Conservation (phyloP, 805 yeast species). For the Aciculoconidium aculeatum region DNA sequence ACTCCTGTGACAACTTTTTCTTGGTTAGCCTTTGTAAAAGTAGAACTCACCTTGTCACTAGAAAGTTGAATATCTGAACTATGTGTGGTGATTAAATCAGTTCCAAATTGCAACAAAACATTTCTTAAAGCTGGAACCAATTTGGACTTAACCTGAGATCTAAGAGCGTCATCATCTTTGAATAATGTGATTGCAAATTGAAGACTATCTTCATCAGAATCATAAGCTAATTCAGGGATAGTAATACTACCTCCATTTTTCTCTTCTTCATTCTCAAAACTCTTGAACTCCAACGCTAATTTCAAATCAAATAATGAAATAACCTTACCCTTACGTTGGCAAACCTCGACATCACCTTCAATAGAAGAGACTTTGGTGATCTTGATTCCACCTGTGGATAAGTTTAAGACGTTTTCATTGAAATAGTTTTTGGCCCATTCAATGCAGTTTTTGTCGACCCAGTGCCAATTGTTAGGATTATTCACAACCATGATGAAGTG, state of each 20-base stretch:
- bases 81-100: slow-evolving; percentile 66
- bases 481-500: slow-evolving; percentile 72
- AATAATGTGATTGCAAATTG: slow-evolving; percentile 74
- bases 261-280: slow-evolving; percentile 30
- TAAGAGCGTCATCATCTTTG: slow-evolving; percentile 52
- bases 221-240: slow-evolving; percentile 92
- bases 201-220: slow-evolving; percentile 76
- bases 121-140: slow-evolving; percentile 68
- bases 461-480: slow-evolving; percentile 99
- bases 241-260: slow-evolving; percentile 65
- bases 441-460: slow-evolving; percentile 97
- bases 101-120: slow-evolving; percentile 60
- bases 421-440: slow-evolving; percentile 85
- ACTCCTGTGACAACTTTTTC: slow-evolving; percentile 18
- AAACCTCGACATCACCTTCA: slow-evolving; percentile 96
- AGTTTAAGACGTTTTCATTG: slow-evolving; percentile 49
- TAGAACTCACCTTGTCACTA: slow-evolving; percentile 31
- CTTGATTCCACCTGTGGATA: slow-evolving; percentile 30
- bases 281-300: slow-evolving; percentile 53
- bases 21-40: slow-evolving; percentile 48
- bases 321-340: slow-evolving; percentile 95
- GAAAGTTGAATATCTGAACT: slow-evolving; percentile 87
- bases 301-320: slow-evolving; percentile 84
- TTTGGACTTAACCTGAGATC: slow-evolving; percentile 41
- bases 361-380: slow-evolving; percentile 47